Conservation (phyloP, 1,284 basidiomycete species). For the Earliella scabrosa region DNA sequence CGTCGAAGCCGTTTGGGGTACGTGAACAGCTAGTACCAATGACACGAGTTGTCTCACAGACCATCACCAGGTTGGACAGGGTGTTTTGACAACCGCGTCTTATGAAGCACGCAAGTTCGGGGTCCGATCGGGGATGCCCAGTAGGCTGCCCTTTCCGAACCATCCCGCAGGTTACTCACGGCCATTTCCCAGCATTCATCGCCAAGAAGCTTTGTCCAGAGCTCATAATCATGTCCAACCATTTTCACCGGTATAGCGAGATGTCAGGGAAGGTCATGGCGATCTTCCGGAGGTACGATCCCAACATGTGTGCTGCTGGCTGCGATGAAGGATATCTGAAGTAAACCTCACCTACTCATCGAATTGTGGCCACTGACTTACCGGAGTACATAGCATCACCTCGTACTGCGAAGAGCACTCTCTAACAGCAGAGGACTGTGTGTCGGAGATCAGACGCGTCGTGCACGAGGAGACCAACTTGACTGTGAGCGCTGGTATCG, state of each 20-base stretch:
- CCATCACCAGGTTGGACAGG: slow-evolving; percentile 64
- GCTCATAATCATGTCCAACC: slow-evolving; percentile 74
- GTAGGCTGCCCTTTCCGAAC: slow-evolving; percentile 41
- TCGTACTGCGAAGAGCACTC: slow-evolving; percentile 71
- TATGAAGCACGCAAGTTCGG: slow-evolving; percentile 92
- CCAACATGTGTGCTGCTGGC: slow-evolving; percentile 78
- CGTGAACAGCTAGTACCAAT: slow-evolving; percentile 28
- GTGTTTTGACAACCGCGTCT: slow-evolving; percentile 86
- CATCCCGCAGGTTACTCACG: background rate
- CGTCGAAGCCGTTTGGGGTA: slow-evolving; percentile 89
- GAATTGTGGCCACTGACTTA: background rate
- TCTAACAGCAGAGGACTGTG: slow-evolving; percentile 74
- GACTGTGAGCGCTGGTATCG: slow-evolving; percentile 94
- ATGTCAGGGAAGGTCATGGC: slow-evolving; percentile 73
- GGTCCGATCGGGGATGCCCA: slow-evolving; percentile 88
- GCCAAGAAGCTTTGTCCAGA: slow-evolving; percentile 94
- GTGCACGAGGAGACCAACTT: slow-evolving; percentile 81
- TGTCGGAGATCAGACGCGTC: slow-evolving; percentile 73
- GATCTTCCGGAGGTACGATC: slow-evolving; percentile 80
- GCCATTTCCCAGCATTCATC: slow-evolving; percentile 65
- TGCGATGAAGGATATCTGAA: slow-evolving; percentile 92
- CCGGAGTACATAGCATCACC: slow-evolving; percentile 61
- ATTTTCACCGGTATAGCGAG: slow-evolving; percentile 72
- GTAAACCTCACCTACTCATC: slow-evolving; percentile 49
- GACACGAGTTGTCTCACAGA: too few species aligned